Evolutionary conservation across 208 protist species (phyloP), one percentile per base, ranked within the genome.

Genomic region (Wallacemonas rigidus): DNA sequence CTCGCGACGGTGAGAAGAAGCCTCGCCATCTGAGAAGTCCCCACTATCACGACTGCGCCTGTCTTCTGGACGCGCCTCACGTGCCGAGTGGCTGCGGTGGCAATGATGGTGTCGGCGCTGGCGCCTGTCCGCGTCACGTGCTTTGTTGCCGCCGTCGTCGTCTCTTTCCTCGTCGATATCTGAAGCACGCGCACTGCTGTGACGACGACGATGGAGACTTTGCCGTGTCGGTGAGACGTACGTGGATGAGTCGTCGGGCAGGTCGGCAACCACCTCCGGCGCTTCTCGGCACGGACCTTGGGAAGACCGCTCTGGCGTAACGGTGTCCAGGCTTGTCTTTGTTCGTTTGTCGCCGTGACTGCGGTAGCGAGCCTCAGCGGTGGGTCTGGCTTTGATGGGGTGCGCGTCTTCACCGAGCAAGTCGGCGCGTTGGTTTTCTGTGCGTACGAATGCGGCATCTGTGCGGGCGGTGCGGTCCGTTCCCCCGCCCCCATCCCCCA

Each of bases 161-260:
- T 44, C 56, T 35, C 12, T 38, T 14, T 2, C 56, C 3, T 62
- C 45, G 45, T 50, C 45, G 45, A 12, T 12, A 12, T 50, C 45
- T 12, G 45, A 50, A 6, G 45, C 6, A 12, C 12, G 45, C 45
- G 45, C 45, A 12, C 45, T 50, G 45, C 26, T 26, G 26, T 26
- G 26, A 26, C 26, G 26, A 26, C 26, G 26, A 26, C 55, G 17
- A 11, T 63, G 60, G 38, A 3, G 4, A 35, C 40, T 9, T 44
- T 41, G 38, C 41, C 43, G 60, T 36, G 5, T 26, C 60, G 60
- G 60, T 26, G 60, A 65, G 41, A 65, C 60, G 43, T 53, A 65
- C 11, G 60, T 65, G 17, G 60, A 65, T 38, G 60, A 65, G 41
- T 65, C 50, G 43, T 65, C 60, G 15, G 60, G 60, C 4, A 65